Evolutionary conservation across 1,284 basidiomycete genomes (phyloP), one percentile per base, ranked within the genome.

Genomic region (Puccinia sorghi): DNA sequence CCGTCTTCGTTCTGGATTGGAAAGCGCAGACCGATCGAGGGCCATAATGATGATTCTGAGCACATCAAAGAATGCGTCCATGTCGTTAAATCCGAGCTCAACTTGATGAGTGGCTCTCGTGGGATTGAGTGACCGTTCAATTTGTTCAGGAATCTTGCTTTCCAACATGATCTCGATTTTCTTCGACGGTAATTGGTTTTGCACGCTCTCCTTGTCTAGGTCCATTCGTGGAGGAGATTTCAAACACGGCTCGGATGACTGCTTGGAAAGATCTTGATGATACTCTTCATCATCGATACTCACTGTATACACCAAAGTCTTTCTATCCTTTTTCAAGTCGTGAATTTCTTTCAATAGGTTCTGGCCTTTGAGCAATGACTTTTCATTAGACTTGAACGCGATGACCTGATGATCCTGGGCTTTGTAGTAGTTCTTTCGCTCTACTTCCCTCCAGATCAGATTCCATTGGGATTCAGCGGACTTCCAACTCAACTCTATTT

Each of bases 371-470:
- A 79, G 56, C n/a, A 79, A 71, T 32, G 41, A 61, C 57, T 79
- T 79, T 56, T 79, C 76, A 22, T 59, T 72, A n/a, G 69, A 79
- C 52, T 79, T 79, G 32, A 79, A 79, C 25, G 54, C 46, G 27
- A 79, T 46, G 8, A 79, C 76, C 37, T 71, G 76, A 79, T 79
- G 76, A 79, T 79, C 76, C 48, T 79, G 76, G 20, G 76, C 76
- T 46, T 72, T 71, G 56, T 79, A 79, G 32, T 79, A 79, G 54
- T 79, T 79, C 32, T 79, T 79, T 41, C 69, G 50, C 63, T 79
- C 76, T 13, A 79, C 76, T 48, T 79, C 76, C 64, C 76, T 79
- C 76, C 76, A 79, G 50, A 79, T 64, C 27, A 72, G n/a, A 39
- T 79, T 79, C 76, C 76, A 79, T 54, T 79, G 76, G 25, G 37